Conservation (phyloP, 306 rosid genomes). For the Cajanus cajan region DNA sequence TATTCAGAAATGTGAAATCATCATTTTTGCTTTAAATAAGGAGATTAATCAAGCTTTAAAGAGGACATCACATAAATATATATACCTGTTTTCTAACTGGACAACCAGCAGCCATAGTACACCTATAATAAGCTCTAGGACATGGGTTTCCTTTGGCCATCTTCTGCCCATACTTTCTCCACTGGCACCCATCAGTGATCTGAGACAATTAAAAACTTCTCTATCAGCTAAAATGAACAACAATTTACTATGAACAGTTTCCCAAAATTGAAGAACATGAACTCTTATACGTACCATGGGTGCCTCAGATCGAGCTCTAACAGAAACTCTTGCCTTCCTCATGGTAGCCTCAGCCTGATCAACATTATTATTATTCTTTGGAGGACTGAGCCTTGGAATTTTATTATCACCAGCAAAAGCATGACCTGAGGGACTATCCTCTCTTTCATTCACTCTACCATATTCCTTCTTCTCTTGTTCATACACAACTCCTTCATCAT, state of each 20-base stretch:
- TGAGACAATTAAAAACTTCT: slow-evolving; percentile 14
- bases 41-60: background rate
- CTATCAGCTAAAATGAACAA: slow-evolving; percentile 3
- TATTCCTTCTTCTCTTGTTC: slow-evolving; percentile 42
- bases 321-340: slow-evolving; percentile 79
- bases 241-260: background rate
- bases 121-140: slow-evolving; percentile 88
- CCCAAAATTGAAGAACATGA: background rate
- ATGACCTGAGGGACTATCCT: slow-evolving; percentile 49
- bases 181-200: slow-evolving; percentile 93
- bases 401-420: slow-evolving; percentile 50
- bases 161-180: slow-evolving; percentile 96
- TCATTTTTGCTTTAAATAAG: background rate
- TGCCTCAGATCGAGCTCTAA: slow-evolving; percentile 80
- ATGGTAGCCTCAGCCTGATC: slow-evolving; percentile 78
- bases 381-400: slow-evolving; percentile 47
- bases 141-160: slow-evolving; percentile 89
- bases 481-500: slow-evolving; percentile 29
- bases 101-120: slow-evolving; percentile 78
- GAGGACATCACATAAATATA: background rate
- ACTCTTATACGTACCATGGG: slow-evolving; percentile 49
- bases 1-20: background rate
- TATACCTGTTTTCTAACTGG: slow-evolving; percentile 89
- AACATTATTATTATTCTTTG: slow-evolving; percentile 38
- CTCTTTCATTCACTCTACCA: slow-evolving; percentile 33